These are phyloP conservation scores for Neonectria neomacrospora DNA, from an alignment of 2,329 filamentous ascomycete genomes.

Conservation along the genomic window DNA sequence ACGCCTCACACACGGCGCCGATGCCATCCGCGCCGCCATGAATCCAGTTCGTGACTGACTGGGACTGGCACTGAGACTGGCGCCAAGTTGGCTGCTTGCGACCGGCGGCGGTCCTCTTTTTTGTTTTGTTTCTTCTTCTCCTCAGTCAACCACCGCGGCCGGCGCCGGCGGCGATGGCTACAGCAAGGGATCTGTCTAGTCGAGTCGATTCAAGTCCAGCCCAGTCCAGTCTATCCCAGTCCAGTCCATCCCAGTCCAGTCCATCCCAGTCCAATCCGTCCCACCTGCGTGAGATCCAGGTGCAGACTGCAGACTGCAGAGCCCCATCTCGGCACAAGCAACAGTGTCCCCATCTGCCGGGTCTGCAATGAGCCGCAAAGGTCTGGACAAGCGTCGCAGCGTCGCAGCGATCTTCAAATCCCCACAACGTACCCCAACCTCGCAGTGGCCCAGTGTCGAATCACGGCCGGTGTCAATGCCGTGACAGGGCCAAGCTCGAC, in stretches of 20 bases:
- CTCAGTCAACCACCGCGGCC: constrained; percentile 4
- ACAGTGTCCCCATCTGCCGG: constrained; percentile 4
- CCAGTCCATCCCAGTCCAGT: not conserved
- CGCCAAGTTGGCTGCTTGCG: not conserved
- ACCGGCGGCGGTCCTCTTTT: constrained; percentile 7
- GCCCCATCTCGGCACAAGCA: constrained; percentile 9
- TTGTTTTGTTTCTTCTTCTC: constrained; percentile 5
- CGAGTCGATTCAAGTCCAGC: constrained; percentile 5
- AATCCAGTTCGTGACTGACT: not conserved
- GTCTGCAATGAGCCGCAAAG: constrained; percentile 20
- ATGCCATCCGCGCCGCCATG: constrained; percentile 30
- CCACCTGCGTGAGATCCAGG: not conserved
- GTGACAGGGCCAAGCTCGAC: not conserved
- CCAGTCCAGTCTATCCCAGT: not conserved
- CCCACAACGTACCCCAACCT: constrained; percentile 5
- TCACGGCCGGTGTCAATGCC: constrained; percentile 1
- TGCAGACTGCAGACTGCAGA: not conserved
- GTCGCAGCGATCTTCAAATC: constrained; percentile 11
- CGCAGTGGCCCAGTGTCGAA: not conserved
- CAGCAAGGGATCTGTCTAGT: not conserved
- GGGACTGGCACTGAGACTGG: not conserved
- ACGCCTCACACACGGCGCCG: constrained; percentile 27
- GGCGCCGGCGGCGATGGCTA: constrained; percentile 20
- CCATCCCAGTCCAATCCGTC: not conserved
- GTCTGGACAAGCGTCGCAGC: not conserved